phyloP scores from a whole-genome alignment of 768 basidiomycete species.

The Amanita pseudoporphyria region DNA sequence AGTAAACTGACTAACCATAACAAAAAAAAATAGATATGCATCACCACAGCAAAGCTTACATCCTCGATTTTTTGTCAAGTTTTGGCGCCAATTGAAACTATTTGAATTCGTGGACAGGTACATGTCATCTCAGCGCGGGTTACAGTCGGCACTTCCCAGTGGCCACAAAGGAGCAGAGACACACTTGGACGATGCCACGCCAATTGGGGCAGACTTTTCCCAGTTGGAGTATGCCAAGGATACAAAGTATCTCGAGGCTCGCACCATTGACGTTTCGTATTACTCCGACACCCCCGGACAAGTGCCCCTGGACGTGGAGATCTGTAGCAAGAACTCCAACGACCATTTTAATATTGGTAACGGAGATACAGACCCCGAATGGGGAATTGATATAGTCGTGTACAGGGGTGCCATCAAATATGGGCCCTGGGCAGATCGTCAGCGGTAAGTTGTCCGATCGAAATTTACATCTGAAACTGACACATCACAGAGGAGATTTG shows the following conservation, averaged over 20 bases:
- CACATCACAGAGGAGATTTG: constrained; percentile 46
- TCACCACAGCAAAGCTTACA: constrained; percentile 22
- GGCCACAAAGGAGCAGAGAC: constrained; percentile 20
- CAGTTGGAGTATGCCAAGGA: constrained; percentile 82
- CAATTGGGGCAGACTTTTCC: constrained; percentile 44
- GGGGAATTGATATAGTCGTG: constrained; percentile 85
- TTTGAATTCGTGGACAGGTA: constrained; percentile 29
- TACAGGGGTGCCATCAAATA: constrained; percentile 69
- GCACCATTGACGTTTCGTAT: constrained; percentile 71
- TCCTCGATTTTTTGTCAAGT: constrained; percentile 32
- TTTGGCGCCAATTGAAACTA: constrained; percentile 48
- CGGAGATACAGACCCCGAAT: constrained; percentile 82
- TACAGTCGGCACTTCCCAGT: constrained; percentile 13
- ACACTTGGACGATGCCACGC: constrained; percentile 42
- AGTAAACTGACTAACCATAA: not conserved
- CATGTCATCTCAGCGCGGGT: constrained; percentile 21
- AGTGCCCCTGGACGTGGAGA: constrained; percentile 38
- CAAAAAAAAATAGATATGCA: constrained; percentile 19
- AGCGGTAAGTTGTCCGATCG: constrained; percentile 40
- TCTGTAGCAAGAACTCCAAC: constrained; percentile 12
- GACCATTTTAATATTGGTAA: constrained; percentile 72
- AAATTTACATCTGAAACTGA: constrained; percentile 1
- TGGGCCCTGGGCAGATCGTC: constrained; percentile 96
- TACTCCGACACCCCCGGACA: constrained; percentile 79
- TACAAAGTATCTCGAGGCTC: constrained; percentile 71